Base-by-base conservation (phyloP, 2,329 filamentous ascomycete genomes). In the Sporothrix globosa region DNA sequence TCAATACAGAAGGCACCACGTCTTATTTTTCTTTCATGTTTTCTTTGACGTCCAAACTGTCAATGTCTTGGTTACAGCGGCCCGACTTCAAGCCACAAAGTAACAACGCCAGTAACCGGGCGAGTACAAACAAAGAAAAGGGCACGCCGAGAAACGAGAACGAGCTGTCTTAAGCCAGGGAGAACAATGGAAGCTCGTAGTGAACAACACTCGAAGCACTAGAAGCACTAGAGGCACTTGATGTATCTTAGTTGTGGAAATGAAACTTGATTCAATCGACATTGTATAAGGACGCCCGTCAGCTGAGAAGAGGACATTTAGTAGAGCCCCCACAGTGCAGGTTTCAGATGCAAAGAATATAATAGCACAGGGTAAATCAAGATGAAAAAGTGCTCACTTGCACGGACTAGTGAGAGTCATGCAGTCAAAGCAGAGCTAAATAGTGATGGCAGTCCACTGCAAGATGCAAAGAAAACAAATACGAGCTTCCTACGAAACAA, bases 371-470 rank as follows among this genome's bases (percentile, higher is more conserved):
- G 9, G 1, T 7, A 7, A 6, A 34, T 6, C 34, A 34, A 63
- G n/a, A n/a, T 10, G 24, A 21, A 44, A 24, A 34, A 61, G 56
- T 44, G 56, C 56, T 61, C 19, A 61, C 56, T 24, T 61, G 19
- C 6, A 39, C 56, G 19, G 34, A 9, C 21, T 1, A 24, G n/a
- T 44, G n/a, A 24, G 5, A 44, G 4, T 24, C 4, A 24, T 41
- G 11, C 19, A 61, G 34, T 34, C 30, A 24, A 41, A 4, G 7
- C 39, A 19, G 11, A 14, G 10, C 9, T 6, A 21, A 1, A 41
- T 5, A 60, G 56, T 21, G 56, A 17, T 1, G 9, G 24, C n/a
- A 24, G 34, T 11, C 3, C n/a, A 5, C 17, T 46, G 41, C 58
- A 46, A 21, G 39, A 21, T 14, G 17, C 46, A 14, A 21, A 24